A percentile compares a stretch with the other conserved stretches of the same genome.
These are phyloP conservation scores for Entelexis sorbosivorans DNA, from an alignment of 1,139 yeast genomes.

Conservation along the genomic window DNA sequence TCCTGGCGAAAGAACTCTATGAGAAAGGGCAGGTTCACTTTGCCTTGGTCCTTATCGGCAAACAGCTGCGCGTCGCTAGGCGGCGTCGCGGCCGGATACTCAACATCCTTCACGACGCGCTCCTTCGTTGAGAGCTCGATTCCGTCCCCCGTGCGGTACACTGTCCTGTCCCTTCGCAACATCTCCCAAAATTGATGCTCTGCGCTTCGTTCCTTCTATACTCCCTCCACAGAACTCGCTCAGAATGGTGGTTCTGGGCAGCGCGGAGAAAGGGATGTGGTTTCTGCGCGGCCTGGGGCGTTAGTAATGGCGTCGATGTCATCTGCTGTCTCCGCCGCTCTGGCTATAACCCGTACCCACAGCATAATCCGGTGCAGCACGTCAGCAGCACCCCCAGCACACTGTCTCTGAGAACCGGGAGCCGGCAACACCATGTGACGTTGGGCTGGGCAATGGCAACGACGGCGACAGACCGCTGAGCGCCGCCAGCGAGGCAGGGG, in stretches of 20 bases:
- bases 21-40: conserved; percentile 61
- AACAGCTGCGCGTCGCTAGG: conserved; percentile 68
- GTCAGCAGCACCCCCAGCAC: too few relatives aligned
- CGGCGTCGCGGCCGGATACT: conserved; percentile 54
- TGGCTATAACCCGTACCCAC: neutral
- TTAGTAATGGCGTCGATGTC: neutral
- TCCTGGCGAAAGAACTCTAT: conserved; percentile 66
- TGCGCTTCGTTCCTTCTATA: neutral
- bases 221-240: neutral
- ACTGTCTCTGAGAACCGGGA: too few relatives aligned
- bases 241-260: neutral
- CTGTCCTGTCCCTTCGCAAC: conserved; percentile 4
- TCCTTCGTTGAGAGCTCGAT: conserved; percentile 51
- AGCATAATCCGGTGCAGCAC: neutral
- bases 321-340: neutral
- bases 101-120: conserved; percentile 53
- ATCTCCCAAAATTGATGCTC: neutral
- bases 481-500: too few relatives aligned
- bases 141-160: conserved; percentile 63
- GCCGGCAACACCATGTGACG: neutral
- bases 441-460: too few relatives aligned
- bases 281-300: neutral
- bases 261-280: neutral
- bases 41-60: conserved; percentile 37
- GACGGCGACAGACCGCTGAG: too few relatives aligned